Conservation (phyloP, 805 yeast genomes). For the Saccharomycopsis sp. region DNA sequence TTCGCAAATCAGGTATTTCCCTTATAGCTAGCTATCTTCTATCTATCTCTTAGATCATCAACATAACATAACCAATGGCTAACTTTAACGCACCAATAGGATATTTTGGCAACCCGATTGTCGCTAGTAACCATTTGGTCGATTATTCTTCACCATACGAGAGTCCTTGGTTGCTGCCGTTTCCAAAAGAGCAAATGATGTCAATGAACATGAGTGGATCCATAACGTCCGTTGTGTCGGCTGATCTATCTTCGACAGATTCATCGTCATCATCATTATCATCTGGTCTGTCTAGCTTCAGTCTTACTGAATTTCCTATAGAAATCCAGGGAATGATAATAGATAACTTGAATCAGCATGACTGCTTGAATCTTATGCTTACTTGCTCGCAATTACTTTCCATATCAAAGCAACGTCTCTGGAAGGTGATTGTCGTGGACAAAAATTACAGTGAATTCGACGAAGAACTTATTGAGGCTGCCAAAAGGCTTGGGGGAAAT, state of each 20-base stretch:
- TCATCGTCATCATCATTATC: background rate
- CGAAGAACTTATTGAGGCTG: background rate
- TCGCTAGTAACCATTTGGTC: conserved; percentile 1
- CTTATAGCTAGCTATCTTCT: background rate
- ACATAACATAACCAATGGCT: conserved; percentile 5
- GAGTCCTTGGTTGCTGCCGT: background rate
- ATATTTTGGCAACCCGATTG: conserved; percentile 11
- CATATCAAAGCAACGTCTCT: conserved; percentile 5
- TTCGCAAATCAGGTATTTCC: background rate
- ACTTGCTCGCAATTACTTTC: conserved; percentile 3
- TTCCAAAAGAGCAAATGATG: background rate
- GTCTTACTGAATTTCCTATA: conserved; percentile 9
- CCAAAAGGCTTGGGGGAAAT: background rate
- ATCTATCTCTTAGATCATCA: too few relatives aligned
- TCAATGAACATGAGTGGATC: background rate
- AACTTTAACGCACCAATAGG: conserved; percentile 16
- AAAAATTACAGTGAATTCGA: conserved; percentile 12
- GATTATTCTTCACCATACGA: conserved; percentile 1
- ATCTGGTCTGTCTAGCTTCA: background rate
- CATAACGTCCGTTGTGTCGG: background rate
- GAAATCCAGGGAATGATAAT: conserved; percentile 6
- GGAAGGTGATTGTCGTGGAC: conserved; percentile 11
- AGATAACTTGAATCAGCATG: conserved; percentile 8
- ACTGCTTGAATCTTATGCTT: conserved; percentile 7
- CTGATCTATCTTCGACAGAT: background rate